Conservation (phyloP, 768 basidiomycete species). For the Leccinum ochraceum region DNA sequence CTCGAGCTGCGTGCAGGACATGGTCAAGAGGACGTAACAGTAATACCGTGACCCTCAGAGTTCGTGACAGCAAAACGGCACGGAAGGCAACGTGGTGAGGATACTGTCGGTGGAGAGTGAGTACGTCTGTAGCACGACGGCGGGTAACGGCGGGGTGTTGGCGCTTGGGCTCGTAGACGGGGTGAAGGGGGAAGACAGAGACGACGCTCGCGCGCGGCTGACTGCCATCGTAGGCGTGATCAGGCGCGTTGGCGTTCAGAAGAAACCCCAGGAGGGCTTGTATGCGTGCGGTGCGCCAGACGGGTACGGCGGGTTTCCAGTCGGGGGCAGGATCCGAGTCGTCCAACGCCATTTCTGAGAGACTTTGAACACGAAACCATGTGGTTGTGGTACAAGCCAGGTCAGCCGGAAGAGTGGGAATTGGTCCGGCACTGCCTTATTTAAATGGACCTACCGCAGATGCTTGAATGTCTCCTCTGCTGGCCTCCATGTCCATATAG, state of each 20-base stretch:
- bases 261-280: conserved; percentile 17
- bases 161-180: conserved; percentile 10
- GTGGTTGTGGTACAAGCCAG: no score
- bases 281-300: conserved; percentile 12
- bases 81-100: conserved; percentile 57
- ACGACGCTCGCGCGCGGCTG: conserved; percentile 15
- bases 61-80: conserved; percentile 75
- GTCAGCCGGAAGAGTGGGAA: background rate
- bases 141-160: conserved; percentile 23
- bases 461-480: conserved; percentile 74
- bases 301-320: conserved; percentile 9
- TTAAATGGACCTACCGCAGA: conserved; percentile 52
- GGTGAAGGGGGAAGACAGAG: conserved; percentile 4
- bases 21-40: conserved; percentile 43
- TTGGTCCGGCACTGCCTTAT: background rate
- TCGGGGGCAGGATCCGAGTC: background rate
- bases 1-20: conserved; percentile 56
- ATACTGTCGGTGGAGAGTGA: conserved; percentile 50
- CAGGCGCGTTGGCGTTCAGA: conserved; percentile 27
- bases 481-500: conserved; percentile 95
- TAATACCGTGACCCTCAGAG: no score
- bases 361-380: no score
- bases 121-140: conserved; percentile 63
- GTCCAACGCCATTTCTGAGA: conserved; percentile 14
- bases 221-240: conserved; percentile 21